Conservation (phyloP, 164 flowering plant genomes). For the Protea cynaroides region DNA sequence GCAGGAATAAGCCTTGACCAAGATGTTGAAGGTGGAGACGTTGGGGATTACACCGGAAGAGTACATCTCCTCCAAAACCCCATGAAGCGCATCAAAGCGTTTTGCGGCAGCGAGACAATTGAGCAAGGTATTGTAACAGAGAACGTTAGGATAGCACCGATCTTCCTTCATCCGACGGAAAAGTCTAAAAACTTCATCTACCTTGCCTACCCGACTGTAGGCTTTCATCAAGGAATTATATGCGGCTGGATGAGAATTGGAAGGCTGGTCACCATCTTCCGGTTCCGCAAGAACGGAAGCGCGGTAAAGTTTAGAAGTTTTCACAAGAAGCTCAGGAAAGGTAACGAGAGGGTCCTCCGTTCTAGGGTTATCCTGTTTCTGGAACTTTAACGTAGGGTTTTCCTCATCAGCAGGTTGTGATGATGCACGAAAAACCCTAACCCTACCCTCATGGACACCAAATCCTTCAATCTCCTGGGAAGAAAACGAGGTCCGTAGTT, state of each 20-base stretch:
- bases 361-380: not conserved
- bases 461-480: not conserved
- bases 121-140: slow-evolving; percentile 9
- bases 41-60: not conserved
- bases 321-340: not conserved
- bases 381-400: not conserved
- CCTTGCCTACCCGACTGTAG: slow-evolving; percentile 4
- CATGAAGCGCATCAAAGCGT: not conserved
- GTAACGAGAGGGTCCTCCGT: not conserved
- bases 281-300: not conserved
- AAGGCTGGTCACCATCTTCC: not conserved
- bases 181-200: not conserved
- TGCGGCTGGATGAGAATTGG: not conserved
- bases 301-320: not conserved
- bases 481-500: not conserved
- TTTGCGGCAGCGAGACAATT: not conserved
- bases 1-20: slow-evolving; percentile 9
- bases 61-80: slow-evolving; percentile 1
- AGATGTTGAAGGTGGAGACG: slow-evolving; percentile 8
- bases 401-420: not conserved
- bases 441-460: not conserved
- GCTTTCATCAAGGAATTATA: slow-evolving; percentile 7
- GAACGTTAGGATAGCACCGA: not conserved
- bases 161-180: slow-evolving; percentile 3
- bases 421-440: not conserved